Conservation (phyloP, 1,284 basidiomycete species). For the Lignosus rhinocerotis region DNA sequence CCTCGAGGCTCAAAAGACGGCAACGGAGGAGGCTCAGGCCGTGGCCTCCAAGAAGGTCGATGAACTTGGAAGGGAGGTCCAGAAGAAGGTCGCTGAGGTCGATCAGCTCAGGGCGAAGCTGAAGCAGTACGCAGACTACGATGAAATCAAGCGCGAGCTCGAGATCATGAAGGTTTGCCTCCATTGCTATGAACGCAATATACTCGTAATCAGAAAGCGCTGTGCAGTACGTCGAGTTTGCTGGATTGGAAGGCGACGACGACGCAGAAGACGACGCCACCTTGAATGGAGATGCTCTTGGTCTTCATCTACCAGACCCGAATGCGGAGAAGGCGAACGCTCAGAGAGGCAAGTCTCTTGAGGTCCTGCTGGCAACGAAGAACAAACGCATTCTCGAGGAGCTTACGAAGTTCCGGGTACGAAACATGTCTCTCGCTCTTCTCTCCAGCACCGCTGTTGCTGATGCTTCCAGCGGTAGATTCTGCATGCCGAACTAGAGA, state of each 20-base stretch:
- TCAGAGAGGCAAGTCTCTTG: conserved; percentile 80
- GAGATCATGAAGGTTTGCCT: conserved; percentile 90
- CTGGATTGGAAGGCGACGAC: conserved; percentile 75
- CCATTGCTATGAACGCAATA: background rate
- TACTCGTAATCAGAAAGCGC: background rate
- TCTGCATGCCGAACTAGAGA: conserved; percentile 77
- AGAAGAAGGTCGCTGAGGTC: conserved; percentile 66
- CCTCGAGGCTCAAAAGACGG: conserved; percentile 69
- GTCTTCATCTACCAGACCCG: conserved; percentile 78
- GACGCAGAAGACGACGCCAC: conserved; percentile 41
- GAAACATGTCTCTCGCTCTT: conserved; percentile 24
- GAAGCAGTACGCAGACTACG: conserved; percentile 81
- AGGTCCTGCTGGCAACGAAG: conserved; percentile 88
- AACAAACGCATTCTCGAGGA: conserved; percentile 95
- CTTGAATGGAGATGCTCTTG: conserved; percentile 39
- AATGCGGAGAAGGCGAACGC: conserved; percentile 81
- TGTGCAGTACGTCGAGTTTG: conserved; percentile 88
- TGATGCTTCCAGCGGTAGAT: conserved; percentile 49
- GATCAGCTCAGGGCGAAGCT: conserved; percentile 68
- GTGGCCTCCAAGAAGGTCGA: conserved; percentile 56
- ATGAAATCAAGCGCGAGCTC: conserved; percentile 93
- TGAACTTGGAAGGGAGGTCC: conserved; percentile 61
- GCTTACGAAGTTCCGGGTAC: conserved; percentile 84
- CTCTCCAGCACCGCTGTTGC: conserved; percentile 1
- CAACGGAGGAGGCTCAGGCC: conserved; percentile 51